Conservation (phyloP, 768 basidiomycete species). For the Serendipita vermifera region DNA sequence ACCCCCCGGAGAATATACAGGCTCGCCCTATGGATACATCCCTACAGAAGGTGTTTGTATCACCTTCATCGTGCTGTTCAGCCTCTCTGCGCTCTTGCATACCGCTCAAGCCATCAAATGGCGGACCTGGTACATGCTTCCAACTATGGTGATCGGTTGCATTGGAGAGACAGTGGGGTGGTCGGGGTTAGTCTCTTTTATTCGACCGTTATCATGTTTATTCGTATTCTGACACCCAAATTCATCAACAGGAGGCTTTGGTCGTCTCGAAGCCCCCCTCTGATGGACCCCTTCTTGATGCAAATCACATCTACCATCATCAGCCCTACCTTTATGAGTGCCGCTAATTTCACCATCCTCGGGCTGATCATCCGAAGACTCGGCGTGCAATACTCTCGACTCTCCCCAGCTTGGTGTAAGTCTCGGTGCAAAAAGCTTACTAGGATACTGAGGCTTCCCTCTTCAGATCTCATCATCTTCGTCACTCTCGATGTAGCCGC, state of each 20-base stretch:
- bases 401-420: conserved; percentile 33
- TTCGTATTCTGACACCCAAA: conserved; percentile 33
- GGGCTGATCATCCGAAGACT: conserved; percentile 35
- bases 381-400: conserved; percentile 34
- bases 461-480: conserved; percentile 26
- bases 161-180: conserved; percentile 42
- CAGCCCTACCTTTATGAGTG: conserved; percentile 42
- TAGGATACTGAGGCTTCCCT: background rate
- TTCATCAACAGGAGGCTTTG: conserved; percentile 13
- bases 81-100: conserved; percentile 7
- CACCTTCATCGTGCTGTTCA: conserved; percentile 14
- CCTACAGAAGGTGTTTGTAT: conserved; percentile 15
- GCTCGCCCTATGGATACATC: conserved; percentile 12
- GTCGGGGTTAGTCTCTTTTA: conserved; percentile 42
- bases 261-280: background rate
- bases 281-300: conserved; percentile 21
- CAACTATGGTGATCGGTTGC: conserved; percentile 36
- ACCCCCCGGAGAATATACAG: background rate
- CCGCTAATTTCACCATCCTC: conserved; percentile 48
- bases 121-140: conserved; percentile 41
- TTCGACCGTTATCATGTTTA: conserved; percentile 14
- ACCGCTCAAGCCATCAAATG: background rate
- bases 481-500: conserved; percentile 26
- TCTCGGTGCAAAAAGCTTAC: conserved; percentile 8
- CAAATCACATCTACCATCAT: conserved; percentile 38